Base-by-base conservation (phyloP, 495 filamentous ascomycete genomes). In the Annulohypoxylon moriforme region DNA sequence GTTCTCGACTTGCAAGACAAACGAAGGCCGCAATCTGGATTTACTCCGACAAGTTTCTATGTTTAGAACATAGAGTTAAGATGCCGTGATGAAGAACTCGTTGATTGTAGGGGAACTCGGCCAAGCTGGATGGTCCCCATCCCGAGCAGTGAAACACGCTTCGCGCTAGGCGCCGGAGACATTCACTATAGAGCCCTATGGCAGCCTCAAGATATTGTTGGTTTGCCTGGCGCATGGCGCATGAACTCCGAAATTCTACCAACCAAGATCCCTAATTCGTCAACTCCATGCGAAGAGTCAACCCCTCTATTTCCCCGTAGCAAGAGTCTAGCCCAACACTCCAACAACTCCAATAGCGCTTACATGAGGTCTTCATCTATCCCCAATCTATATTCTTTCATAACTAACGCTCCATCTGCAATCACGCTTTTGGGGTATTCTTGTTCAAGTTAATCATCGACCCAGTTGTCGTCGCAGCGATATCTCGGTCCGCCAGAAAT, bases 381-480 rank as follows among this genome's bases (percentile, higher is more conserved):
- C 4, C 13, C 11, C 24, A 25, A 53, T 27, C 24, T 3, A n/a
- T 11, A 6, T 10, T 40, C 20, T 6, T 18, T 33, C 46, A 13
- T 13, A 53, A 29, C 62, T 22, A 53, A 18, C 10, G 13, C 38
- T 33, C 18, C n/a, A 47, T 42, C 20, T 31, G 16, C 6, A 20
- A 55, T 68, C 68, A 84, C 24, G 75, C 78, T 42, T 69, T 65
- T n/a, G 82, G 82, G 71, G 69, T 79, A 67, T 83, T 83, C 52
- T 70, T 73, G 49, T 79, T 82, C 13, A 83, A 81, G 7, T 69
- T 57, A n/a, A 81, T 73, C 56, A 76, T 74, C 11, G 79, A 76
- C 18, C 81, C 81, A 61, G 81, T 84, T 1, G 77, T 67, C 16
- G 68, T 73, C 1, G 74, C 56, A 13, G 79, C 78, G 57, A 83